These are phyloP conservation scores for Madurella fahalii DNA, from an alignment of 2,329 filamentous ascomycete species.

Conservation along the genomic window DNA sequence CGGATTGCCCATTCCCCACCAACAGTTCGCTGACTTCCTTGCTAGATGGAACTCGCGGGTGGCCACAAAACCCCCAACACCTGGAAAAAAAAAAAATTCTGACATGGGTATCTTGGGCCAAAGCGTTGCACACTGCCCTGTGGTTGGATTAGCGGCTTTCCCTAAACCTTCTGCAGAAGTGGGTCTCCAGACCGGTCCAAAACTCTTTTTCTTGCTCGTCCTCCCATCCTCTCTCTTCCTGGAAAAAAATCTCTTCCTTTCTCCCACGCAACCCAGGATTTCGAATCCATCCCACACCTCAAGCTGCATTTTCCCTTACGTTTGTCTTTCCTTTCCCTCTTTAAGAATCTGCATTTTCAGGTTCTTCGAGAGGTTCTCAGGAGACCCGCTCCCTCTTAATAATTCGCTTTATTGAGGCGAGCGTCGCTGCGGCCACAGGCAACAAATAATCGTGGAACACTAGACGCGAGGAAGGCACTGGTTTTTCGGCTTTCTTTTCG, in stretches of 20 bases:
- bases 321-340: slow-evolving; percentile 42
- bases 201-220: slow-evolving; percentile 22
- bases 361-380: slow-evolving; percentile 40
- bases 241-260: slow-evolving; percentile 25
- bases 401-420: slow-evolving; percentile 21
- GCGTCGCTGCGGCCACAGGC: slow-evolving; percentile 2
- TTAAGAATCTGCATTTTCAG: slow-evolving; percentile 38
- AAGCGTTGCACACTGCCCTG: slow-evolving; percentile 8
- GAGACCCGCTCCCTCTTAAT: slow-evolving; percentile 32
- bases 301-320: slow-evolving; percentile 27
- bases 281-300: slow-evolving; percentile 29
- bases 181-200: slow-evolving; percentile 23
- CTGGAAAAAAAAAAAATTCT: not conserved
- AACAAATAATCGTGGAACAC: slow-evolving; percentile 15
- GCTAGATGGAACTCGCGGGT: not conserved
- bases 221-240: slow-evolving; percentile 11
- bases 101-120: not conserved
- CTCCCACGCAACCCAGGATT: slow-evolving; percentile 31
- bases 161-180: slow-evolving; percentile 18
- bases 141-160: slow-evolving; percentile 13
- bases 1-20: slow-evolving; percentile 6
- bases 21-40: too few relatives aligned
- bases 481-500: slow-evolving; percentile 16
- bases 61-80: not conserved
- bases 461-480: slow-evolving; percentile 10